Evolutionary conservation across 495 filamentous ascomycete genomes (phyloP).

Genomic region (Podospora didyma): DNA sequence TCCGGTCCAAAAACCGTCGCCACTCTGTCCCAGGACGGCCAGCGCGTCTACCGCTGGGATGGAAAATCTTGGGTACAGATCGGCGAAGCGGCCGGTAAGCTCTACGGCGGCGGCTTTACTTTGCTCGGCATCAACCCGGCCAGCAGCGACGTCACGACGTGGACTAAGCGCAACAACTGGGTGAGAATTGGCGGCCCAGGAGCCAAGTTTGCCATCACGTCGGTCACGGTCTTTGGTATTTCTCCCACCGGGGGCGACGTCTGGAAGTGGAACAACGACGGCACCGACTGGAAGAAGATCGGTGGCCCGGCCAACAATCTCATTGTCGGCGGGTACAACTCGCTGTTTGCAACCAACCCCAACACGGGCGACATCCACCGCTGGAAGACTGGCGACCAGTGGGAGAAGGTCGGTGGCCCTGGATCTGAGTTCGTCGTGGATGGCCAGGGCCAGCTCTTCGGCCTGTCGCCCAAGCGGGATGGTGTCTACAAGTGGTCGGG

Average conservation of each 20-base stretch:
- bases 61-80: background rate
- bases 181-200: background rate
- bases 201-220: background rate
- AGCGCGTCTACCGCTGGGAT: background rate
- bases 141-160: background rate
- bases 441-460: background rate
- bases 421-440: background rate
- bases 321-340: background rate
- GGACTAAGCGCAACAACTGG: background rate
- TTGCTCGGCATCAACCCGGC: background rate
- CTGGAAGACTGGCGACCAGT: background rate
- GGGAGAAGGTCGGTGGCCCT: background rate
- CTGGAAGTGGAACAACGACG: background rate
- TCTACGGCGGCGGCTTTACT: background rate
- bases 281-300: background rate
- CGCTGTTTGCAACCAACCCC: background rate
- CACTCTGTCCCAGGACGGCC: background rate
- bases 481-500: background rate
- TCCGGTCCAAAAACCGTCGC: background rate
- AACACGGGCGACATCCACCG: background rate
- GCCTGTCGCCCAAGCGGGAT: background rate
- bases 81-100: background rate
- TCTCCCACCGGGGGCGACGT: background rate
- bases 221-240: background rate
- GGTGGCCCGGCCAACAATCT: background rate